These are phyloP conservation scores for Setomelanomma holmii DNA, from an alignment of 2,329 filamentous ascomycete species.

Conservation along the genomic window DNA sequence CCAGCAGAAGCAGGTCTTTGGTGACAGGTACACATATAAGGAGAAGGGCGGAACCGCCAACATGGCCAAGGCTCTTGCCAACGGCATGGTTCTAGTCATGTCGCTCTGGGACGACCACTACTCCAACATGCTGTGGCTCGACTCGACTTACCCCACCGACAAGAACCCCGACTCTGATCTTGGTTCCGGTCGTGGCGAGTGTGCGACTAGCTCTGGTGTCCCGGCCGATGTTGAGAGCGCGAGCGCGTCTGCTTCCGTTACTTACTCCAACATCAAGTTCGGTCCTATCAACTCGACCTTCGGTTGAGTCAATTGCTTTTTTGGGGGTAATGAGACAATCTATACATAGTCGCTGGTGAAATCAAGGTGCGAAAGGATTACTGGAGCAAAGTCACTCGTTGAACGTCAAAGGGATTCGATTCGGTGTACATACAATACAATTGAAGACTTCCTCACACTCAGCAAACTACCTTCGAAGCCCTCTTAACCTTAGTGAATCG, in stretches of 20 bases:
- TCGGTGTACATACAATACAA: not conserved
- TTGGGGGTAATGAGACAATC: no score
- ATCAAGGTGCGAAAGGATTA: no score
- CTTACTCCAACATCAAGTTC: conserved; percentile 41
- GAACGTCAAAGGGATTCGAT: not conserved
- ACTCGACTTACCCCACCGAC: conserved; percentile 66
- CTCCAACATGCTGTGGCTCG: conserved; percentile 76
- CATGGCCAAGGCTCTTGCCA: conserved; percentile 62
- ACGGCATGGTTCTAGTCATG: conserved; percentile 70
- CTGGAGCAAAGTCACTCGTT: not conserved
- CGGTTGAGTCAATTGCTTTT: conserved; percentile 2
- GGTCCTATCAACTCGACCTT: conserved; percentile 41
- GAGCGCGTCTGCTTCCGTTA: conserved; percentile 28
- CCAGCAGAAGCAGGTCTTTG: conserved; percentile 36
- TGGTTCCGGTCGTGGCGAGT: conserved; percentile 42
- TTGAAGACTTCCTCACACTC: not conserved
- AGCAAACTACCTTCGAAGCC: not conserved
- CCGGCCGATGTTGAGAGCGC: conserved; percentile 39
- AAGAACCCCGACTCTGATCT: conserved; percentile 30
- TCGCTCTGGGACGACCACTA: conserved; percentile 70
- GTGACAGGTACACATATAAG: conserved; percentile 56
- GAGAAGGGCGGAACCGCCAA: conserved; percentile 62
- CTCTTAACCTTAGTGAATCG: no score
- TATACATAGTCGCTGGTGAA: no score
- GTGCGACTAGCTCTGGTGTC: conserved; percentile 31